Percentiles rank a stretch among this genome's conserved stretches.
These are phyloP conservation scores for Vigna trinervia DNA, from an alignment of 306 rosid species.

Conservation along the genomic window DNA sequence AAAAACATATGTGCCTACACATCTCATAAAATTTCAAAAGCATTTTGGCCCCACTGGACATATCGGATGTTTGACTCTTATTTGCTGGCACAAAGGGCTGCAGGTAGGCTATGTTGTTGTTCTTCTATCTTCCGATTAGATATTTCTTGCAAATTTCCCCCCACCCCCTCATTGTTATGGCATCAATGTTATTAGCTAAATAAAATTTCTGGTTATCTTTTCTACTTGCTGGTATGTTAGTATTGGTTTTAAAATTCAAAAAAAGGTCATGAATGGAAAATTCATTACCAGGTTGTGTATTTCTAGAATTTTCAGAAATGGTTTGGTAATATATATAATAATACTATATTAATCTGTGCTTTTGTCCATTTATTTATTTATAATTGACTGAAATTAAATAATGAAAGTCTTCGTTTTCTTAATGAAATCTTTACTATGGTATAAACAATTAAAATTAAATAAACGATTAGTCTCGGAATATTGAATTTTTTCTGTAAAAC, in stretches of 20 bases:
- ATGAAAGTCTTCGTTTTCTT: not conserved
- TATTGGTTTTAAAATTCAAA: conserved; percentile 39
- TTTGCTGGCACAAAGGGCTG: conserved; percentile 82
- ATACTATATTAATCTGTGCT: conserved; percentile 1
- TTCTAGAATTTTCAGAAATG: conserved; percentile 23
- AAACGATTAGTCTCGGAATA: conserved; percentile 13
- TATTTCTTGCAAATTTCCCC: conserved; percentile 12
- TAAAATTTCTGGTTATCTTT: conserved; percentile 15
- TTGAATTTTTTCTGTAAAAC: conserved; percentile 25
- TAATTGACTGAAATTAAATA: conserved; percentile 1
- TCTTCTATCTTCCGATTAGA: conserved; percentile 22
- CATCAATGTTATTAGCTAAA: conserved; percentile 28
- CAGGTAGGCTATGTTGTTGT: conserved; percentile 65
- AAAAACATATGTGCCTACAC: conserved; percentile 45
- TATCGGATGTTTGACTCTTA: conserved; percentile 91
- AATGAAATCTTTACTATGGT: conserved; percentile 8
- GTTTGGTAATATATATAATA: conserved; percentile 1
- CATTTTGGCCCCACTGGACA: conserved; percentile 89
- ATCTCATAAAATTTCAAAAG: conserved; percentile 63
- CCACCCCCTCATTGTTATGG: not conserved
- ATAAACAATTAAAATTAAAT: conserved; percentile 18
- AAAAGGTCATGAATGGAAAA: conserved; percentile 19
- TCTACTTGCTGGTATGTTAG: conserved; percentile 18
- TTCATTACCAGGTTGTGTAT: conserved; percentile 11
- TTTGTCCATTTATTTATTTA: conserved; percentile 15